Evolutionary conservation across 148 eudicot species (phyloP), one percentile per base, ranked within the genome.

Genomic region (Chenopodium suecicum): DNA sequence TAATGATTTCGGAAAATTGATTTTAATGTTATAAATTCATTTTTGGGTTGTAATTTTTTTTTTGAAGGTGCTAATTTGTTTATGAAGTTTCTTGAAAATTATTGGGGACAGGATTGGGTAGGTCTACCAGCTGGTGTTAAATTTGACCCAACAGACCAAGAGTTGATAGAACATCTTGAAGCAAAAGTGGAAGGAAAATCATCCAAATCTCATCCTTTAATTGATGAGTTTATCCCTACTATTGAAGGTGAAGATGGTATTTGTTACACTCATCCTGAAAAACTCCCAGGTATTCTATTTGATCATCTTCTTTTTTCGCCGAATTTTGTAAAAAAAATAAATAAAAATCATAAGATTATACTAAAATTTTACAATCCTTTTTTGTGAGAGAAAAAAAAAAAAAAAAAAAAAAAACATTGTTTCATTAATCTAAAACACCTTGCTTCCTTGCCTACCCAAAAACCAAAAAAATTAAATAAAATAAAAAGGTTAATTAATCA

Each of bases 61-160:
- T 58, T 22, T 77, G 5, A 32, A 63, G 52, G 25, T 37, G 20
- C 12, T 62, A 16, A 58, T 27, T 86, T 70, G 58, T 46, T 81
- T 76, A 58, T 69, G 70, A 68, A 73, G 68, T 71, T 72, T 32
- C 47, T 52, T 63, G 66, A 25, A 13, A 75, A 23, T 20, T 64
- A 66, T 75, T 32, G 56, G 73, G 72, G 84, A 84, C 85, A 96
- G 99, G 95, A 94, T 77, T 96, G 99, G 99, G 93, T 94, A 85
- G 99, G 99, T 87, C 84, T 96, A 88, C 99, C 99, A 76, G 98
- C 99, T 27, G 99, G 99, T 69, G 99, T 96, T 70, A 96, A 96
- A 86, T 96, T 96, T 88, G 99, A 96, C 84, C 99, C 99, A 86
- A 96, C 99, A 68, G 99, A 96, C 74, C 99, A 96, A 90, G 99